phyloP scores from a whole-genome alignment of 2,329 filamentous ascomycete species.

The Penicillium hesseltinei region DNA sequence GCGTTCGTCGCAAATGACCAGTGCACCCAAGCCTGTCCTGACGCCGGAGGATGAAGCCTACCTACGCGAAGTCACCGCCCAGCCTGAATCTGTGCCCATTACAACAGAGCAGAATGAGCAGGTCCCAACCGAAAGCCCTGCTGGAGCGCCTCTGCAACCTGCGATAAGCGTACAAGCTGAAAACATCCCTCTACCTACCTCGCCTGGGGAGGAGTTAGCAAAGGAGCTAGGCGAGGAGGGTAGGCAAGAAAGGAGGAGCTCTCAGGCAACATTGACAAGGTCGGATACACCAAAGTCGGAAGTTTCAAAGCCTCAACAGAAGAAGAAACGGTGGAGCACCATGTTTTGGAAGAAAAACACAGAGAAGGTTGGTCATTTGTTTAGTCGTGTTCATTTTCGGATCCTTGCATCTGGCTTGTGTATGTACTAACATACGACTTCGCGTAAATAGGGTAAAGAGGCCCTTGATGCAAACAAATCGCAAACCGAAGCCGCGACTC shows the following conservation, averaged over 20 bases:
- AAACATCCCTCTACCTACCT: constrained; percentile 51
- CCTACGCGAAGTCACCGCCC: constrained; percentile 51
- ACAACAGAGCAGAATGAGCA: constrained; percentile 6
- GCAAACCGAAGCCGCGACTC: constrained; percentile 3
- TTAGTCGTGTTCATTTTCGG: neutral
- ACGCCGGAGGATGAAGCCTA: constrained; percentile 62
- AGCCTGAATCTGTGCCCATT: constrained; percentile 30
- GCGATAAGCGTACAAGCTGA: constrained; percentile 46
- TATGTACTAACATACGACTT: neutral
- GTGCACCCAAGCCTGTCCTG: constrained; percentile 47
- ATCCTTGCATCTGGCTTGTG: neutral
- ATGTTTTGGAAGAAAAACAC: constrained; percentile 41
- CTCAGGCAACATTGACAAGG: constrained; percentile 17
- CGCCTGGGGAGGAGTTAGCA: constrained; percentile 46
- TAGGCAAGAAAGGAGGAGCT: constrained; percentile 34
- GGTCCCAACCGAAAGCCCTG: neutral
- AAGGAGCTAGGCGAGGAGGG: constrained; percentile 33
- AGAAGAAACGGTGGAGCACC: constrained; percentile 40
- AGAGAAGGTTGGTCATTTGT: constrained; percentile 26
- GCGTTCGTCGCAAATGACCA: constrained; percentile 32
- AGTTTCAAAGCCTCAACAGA: constrained; percentile 22
- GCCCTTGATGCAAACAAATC: neutral
- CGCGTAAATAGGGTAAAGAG: constrained; percentile 10
- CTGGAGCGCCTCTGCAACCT: constrained; percentile 4
- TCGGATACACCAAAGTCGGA: constrained; percentile 19